Percentiles rank a stretch among this genome's conserved stretches.
Conservation (phyloP, 1,284 basidiomycete genomes). For the Tetrapyrgos nigripes region DNA sequence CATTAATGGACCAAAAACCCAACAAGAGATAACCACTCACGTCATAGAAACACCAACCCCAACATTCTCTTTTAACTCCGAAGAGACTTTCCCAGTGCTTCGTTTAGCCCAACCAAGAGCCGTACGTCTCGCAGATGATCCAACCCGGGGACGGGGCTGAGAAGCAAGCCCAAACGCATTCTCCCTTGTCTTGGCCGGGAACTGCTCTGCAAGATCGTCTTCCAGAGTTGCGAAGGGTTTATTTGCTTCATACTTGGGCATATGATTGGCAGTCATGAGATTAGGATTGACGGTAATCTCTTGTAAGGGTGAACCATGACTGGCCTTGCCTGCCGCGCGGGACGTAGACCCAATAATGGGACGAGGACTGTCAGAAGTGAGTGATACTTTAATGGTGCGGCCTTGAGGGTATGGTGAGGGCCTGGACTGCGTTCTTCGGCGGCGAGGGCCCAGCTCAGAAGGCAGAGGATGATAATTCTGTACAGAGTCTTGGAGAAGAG, state of each 20-base stretch:
- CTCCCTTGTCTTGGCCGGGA: slow-evolving; percentile 14
- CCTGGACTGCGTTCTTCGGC: slow-evolving; percentile 68
- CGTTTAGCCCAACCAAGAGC: slow-evolving; percentile 70
- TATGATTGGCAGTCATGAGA: slow-evolving; percentile 36
- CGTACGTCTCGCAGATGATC: slow-evolving; percentile 58
- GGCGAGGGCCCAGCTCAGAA: slow-evolving; percentile 65
- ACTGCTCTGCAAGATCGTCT: slow-evolving; percentile 23
- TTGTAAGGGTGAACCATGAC: slow-evolving; percentile 12
- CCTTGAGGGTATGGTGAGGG: slow-evolving; percentile 72
- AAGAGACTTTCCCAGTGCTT: slow-evolving; percentile 47
- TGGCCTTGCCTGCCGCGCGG: slow-evolving; percentile 38
- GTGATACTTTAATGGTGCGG: slow-evolving; percentile 48
- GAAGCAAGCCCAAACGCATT: slow-evolving; percentile 40
- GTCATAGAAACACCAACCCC: slow-evolving; percentile 53
- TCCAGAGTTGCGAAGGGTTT: slow-evolving; percentile 51
- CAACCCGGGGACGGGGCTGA: slow-evolving; percentile 54
- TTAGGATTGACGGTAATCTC: slow-evolving; percentile 46
- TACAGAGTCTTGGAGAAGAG: slow-evolving; percentile 74
- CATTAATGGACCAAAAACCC: background rate
- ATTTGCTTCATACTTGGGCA: slow-evolving; percentile 32
- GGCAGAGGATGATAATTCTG: slow-evolving; percentile 74
- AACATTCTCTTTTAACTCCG: slow-evolving; percentile 61
- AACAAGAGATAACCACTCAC: slow-evolving; percentile 46
- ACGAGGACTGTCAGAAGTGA: slow-evolving; percentile 48
- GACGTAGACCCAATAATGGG: slow-evolving; percentile 22